Evolutionary conservation across 1,284 basidiomycete species (phyloP).

Genomic region (Trichosporon sp.): DNA sequence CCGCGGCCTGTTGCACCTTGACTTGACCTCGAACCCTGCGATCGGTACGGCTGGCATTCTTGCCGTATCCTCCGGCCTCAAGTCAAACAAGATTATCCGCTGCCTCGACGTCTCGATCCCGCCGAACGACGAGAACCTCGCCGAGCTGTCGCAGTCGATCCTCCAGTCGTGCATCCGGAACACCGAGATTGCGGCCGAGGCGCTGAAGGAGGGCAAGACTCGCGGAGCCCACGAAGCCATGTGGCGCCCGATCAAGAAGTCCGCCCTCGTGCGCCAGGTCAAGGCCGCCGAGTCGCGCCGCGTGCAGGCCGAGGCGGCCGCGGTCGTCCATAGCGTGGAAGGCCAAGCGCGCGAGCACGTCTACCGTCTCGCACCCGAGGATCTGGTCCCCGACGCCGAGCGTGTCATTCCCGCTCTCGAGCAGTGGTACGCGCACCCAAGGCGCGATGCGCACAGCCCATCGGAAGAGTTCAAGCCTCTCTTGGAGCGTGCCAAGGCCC

Average conservation of each 20-base stretch:
- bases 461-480: conserved; percentile 52
- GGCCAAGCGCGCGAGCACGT: conserved; percentile 53
- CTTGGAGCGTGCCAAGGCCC: conserved; percentile 61
- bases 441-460: conserved; percentile 35
- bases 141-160: conserved; percentile 60
- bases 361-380: conserved; percentile 60
- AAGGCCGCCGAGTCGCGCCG: conserved; percentile 54
- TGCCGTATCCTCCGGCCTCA: conserved; percentile 82
- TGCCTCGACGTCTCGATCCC: conserved; percentile 93
- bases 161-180: conserved; percentile 78
- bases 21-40: conserved; percentile 72
- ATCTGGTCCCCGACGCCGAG: conserved; percentile 63
- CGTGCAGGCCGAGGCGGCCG: conserved; percentile 47
- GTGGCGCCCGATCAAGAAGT: conserved; percentile 59
- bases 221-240: conserved; percentile 50
- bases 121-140: conserved; percentile 82
- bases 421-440: conserved; percentile 44
- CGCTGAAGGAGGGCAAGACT: conserved; percentile 28
- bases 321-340: conserved; percentile 45
- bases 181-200: conserved; percentile 65
- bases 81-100: conserved; percentile 77
- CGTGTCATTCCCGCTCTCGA: conserved; percentile 54
- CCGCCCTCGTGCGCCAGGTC: conserved; percentile 55
- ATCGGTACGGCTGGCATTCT: conserved; percentile 89
- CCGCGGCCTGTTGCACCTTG: conserved; percentile 80